A percentile compares a stretch with the other conserved stretches of the same genome.
These are phyloP conservation scores for Asclepias syriaca DNA, from an alignment of 257 asterid genomes.

Conservation along the genomic window DNA sequence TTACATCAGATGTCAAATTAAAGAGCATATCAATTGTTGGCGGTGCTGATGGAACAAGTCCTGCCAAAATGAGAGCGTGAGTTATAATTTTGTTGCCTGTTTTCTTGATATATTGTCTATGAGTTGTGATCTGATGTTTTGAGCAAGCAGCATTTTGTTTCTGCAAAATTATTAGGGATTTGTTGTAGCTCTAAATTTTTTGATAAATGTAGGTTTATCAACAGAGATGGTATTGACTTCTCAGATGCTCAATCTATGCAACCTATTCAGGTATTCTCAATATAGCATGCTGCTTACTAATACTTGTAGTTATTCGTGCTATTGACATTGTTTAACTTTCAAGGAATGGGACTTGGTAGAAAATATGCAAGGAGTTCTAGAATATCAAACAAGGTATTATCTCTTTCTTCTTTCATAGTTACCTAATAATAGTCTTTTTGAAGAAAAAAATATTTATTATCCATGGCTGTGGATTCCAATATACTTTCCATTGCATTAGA, in stretches of 20 bases:
- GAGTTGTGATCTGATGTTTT: slow-evolving; percentile 15
- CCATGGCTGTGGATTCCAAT: background rate
- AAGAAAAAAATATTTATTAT: background rate
- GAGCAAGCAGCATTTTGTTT: background rate
- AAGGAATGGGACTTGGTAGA: slow-evolving; percentile 98
- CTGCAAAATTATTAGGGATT: background rate
- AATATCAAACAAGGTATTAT: slow-evolving; percentile 84
- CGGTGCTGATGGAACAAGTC: slow-evolving; percentile 94
- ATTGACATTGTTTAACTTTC: slow-evolving; percentile 22
- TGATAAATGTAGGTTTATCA: slow-evolving; percentile 58
- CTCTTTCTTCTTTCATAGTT: slow-evolving; percentile 13
- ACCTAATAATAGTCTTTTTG: background rate
- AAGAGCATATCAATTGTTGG: slow-evolving; percentile 93
- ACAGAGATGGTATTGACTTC: slow-evolving; percentile 91
- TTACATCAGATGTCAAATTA: slow-evolving; percentile 92
- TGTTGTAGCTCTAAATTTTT: background rate
- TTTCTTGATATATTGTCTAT: slow-evolving; percentile 17
- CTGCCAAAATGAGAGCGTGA: slow-evolving; percentile 94
- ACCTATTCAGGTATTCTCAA: slow-evolving; percentile 69
- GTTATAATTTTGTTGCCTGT: slow-evolving; percentile 26
- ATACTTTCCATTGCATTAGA: background rate
- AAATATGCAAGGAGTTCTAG: slow-evolving; percentile 82
- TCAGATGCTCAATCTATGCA: slow-evolving; percentile 93
- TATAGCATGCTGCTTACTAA: slow-evolving; percentile 8
- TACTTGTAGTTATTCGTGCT: slow-evolving; percentile 3